Conservation (phyloP, 768 basidiomycete species). For the Pisolithus tinctorius region DNA sequence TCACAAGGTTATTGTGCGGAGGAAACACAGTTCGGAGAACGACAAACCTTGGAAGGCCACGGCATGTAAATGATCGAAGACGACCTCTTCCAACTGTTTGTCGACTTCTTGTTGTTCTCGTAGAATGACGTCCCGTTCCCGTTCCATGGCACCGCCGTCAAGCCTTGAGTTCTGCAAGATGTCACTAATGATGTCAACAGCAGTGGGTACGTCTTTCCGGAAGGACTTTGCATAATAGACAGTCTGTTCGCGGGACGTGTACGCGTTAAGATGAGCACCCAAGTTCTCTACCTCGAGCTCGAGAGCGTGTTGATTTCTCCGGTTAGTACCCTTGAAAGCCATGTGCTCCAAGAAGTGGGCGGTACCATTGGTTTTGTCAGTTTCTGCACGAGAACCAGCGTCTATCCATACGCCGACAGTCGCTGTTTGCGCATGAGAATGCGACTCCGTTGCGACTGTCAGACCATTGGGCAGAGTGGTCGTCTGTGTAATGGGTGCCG, state of each 20-base stretch:
- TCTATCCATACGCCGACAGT: conserved; percentile 99
- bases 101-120: conserved; percentile 99
- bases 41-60: conserved; percentile 90
- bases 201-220: conserved; percentile 83
- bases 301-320: conserved; percentile 80
- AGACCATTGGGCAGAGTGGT: conserved; percentile 93
- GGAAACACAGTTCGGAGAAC: background rate
- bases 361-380: conserved; percentile 88
- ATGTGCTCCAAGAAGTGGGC: conserved; percentile 99
- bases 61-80: conserved; percentile 96
- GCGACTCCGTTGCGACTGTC: conserved; percentile 89
- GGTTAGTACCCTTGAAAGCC: conserved; percentile 95
- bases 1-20: conserved; percentile 5
- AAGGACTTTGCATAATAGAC: conserved; percentile 99
- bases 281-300: conserved; percentile 98
- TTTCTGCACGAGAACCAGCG: conserved; percentile 95
- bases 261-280: conserved; percentile 95
- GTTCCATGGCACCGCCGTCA: conserved; percentile 79
- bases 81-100: conserved; percentile 97
- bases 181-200: conserved; percentile 96
- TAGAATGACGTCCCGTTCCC: conserved; percentile 94
- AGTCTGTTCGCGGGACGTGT: conserved; percentile 98
- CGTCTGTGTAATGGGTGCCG: conserved; percentile 78
- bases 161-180: conserved; percentile 97
- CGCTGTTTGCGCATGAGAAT: conserved; percentile 88